These are phyloP conservation scores for Articulospora tetracladia DNA, from an alignment of 495 filamentous ascomycete species.

Conservation along the genomic window DNA sequence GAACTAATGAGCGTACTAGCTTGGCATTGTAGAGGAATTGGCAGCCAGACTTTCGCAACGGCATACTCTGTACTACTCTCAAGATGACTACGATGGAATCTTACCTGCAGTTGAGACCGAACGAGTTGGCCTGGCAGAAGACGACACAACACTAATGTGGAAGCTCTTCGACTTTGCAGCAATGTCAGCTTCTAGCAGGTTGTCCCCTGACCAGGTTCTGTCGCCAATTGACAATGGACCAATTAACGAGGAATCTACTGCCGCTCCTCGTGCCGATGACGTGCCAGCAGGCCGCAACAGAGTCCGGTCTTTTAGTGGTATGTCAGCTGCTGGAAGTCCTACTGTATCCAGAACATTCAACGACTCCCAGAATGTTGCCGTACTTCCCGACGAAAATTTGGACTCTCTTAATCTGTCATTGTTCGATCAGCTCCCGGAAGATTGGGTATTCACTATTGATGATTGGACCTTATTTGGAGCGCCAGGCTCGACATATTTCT, in stretches of 20 bases:
- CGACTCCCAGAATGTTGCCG: neutral
- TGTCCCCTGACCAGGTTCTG: neutral
- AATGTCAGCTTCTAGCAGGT: constrained; percentile 3
- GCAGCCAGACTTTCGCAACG: constrained; percentile 9
- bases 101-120: constrained; percentile 6
- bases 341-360: neutral
- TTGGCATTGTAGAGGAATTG: constrained; percentile 9
- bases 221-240: neutral
- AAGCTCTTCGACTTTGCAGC: constrained; percentile 13
- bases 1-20: neutral
- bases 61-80: constrained; percentile 10
- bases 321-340: neutral
- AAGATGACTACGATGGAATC: constrained; percentile 14
- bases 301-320: neutral
- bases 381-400: neutral
- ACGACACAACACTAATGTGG: constrained; percentile 11
- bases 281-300: neutral
- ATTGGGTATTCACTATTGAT: constrained; percentile 11
- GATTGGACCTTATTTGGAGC: constrained; percentile 15
- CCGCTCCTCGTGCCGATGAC: neutral
- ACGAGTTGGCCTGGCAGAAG: constrained; percentile 1
- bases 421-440: constrained; percentile 10
- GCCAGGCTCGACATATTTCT: constrained; percentile 7
- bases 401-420: neutral
- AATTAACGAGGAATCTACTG: neutral